Percentiles rank a stretch among this genome's conserved stretches.
Evolutionary conservation across 2,329 filamentous ascomycete genomes (phyloP).

Genomic region (Onygenales sp.): DNA sequence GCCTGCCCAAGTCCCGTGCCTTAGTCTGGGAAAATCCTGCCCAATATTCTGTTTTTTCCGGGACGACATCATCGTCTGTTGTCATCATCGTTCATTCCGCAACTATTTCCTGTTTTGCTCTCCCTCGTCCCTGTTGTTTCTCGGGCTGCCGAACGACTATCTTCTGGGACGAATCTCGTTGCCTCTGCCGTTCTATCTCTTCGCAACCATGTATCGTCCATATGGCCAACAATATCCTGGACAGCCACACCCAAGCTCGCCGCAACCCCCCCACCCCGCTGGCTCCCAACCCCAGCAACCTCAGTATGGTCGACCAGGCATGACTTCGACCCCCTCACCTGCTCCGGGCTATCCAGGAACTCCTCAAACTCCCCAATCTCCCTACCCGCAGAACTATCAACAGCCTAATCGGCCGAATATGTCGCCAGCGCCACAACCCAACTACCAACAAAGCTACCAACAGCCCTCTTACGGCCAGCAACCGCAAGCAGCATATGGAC

Average conservation of each 20-base stretch:
- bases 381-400: conserved; percentile 26
- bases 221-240: conserved; percentile 28
- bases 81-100: not conserved
- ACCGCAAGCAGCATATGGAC: conserved; percentile 27
- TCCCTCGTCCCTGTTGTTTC: conserved; percentile 1
- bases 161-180: conserved; percentile 2
- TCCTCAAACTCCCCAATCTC: conserved; percentile 12
- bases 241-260: conserved; percentile 22
- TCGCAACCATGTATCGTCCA: conserved; percentile 26
- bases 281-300: conserved; percentile 18
- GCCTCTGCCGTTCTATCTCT: conserved; percentile 4
- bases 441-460: conserved; percentile 18
- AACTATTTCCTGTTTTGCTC: not conserved
- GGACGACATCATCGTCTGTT: conserved; percentile 19
- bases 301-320: conserved; percentile 21
- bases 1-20: conserved; percentile 1
- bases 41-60: conserved; percentile 6
- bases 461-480: conserved; percentile 32
- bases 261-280: conserved; percentile 28
- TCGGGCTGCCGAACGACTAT: not conserved
- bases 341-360: conserved; percentile 5
- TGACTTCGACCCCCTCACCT: conserved; percentile 21
- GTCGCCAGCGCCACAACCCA: conserved; percentile 12
- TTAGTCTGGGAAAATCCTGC: conserved; percentile 2
- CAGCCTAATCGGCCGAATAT: conserved; percentile 24